A percentile compares a stretch with the other conserved stretches of the same genome.
Evolutionary conservation across 164 flowering plant genomes (phyloP).

Genomic region (Piper longum): DNA sequence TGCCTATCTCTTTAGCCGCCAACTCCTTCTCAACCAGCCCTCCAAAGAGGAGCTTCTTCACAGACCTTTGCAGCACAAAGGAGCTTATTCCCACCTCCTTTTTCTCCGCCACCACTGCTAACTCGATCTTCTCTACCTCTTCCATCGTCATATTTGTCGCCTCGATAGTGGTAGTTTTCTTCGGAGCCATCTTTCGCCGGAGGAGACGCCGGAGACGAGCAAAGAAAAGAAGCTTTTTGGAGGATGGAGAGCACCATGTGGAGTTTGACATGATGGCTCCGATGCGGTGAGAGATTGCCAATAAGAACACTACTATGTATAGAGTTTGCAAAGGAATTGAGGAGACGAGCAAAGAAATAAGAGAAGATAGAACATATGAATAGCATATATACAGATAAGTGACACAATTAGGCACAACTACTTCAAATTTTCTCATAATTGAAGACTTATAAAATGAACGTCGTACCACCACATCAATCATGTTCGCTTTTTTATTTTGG

Average conservation of each 20-base stretch:
- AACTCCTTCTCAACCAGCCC: slow-evolving; percentile 31
- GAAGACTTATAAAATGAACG: no score
- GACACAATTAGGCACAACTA: no score
- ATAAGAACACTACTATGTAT: no score
- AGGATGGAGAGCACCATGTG: slow-evolving; percentile 1
- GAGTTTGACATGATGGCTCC: slow-evolving; percentile 1
- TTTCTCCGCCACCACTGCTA: slow-evolving; percentile 33
- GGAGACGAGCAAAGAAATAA: no score
- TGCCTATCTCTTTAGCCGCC: slow-evolving; percentile 50
- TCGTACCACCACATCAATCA: no score
- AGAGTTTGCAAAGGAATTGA: no score
- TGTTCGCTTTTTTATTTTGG: no score
- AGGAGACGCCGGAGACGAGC: slow-evolving; percentile 31
- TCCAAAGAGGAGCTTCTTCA: slow-evolving; percentile 79
- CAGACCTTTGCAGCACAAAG: slow-evolving; percentile 45
- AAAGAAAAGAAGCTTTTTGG: slow-evolving; percentile 35
- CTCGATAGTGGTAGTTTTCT: slow-evolving; percentile 2
- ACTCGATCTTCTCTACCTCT: slow-evolving; percentile 30
- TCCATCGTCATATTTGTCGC: slow-evolving; percentile 2
- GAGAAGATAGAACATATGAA: no score
- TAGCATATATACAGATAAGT: no score
- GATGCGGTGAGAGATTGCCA: no score
- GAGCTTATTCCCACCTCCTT: slow-evolving; percentile 3
- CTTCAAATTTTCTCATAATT: no score
- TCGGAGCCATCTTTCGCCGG: slow-evolving; percentile 14